Evolutionary conservation across 2,329 filamentous ascomycete species (phyloP).

Genomic region (Endoconidiophora polonica): DNA sequence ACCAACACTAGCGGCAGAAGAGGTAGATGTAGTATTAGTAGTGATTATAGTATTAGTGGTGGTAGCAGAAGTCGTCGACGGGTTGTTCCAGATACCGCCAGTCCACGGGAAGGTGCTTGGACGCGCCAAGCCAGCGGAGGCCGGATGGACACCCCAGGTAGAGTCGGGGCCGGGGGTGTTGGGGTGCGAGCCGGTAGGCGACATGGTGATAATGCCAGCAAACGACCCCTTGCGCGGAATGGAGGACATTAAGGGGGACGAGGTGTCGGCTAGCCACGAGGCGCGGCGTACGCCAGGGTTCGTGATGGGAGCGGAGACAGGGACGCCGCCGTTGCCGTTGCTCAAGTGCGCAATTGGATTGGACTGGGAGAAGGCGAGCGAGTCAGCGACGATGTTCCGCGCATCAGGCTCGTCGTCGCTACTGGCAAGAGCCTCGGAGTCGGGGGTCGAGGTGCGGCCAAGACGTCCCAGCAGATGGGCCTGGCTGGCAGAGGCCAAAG

Average conservation of each 20-base stretch:
- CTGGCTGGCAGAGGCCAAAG: slow-evolving; percentile 36
- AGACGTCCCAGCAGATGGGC: slow-evolving; percentile 58
- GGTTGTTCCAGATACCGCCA: slow-evolving; percentile 65
- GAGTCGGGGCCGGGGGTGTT: slow-evolving; percentile 59
- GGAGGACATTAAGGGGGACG: slow-evolving; percentile 33
- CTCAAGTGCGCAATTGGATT: not conserved
- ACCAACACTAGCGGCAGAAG: not conserved
- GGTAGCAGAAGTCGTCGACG: not conserved
- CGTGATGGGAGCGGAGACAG: slow-evolving; percentile 32
- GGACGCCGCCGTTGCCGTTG: slow-evolving; percentile 15
- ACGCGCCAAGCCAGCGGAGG: slow-evolving; percentile 33
- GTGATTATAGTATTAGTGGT: not conserved
- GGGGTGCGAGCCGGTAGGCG: slow-evolving; percentile 64
- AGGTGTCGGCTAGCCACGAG: slow-evolving; percentile 77
- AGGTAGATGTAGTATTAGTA: not conserved
- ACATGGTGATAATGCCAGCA: slow-evolving; percentile 54
- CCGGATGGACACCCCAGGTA: slow-evolving; percentile 38
- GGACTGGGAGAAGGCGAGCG: not conserved
- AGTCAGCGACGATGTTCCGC: slow-evolving; percentile 15
- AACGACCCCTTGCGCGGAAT: slow-evolving; percentile 62
- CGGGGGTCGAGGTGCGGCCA: slow-evolving; percentile 64
- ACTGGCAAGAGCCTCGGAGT: slow-evolving; percentile 83
- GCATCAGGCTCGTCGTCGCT: slow-evolving; percentile 82
- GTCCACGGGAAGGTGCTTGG: slow-evolving; percentile 49
- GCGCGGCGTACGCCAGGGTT: slow-evolving; percentile 52